phyloP scores from a whole-genome alignment of 192 early-diverging fungal genomes.

The Neocallimastix lanati region DNA sequence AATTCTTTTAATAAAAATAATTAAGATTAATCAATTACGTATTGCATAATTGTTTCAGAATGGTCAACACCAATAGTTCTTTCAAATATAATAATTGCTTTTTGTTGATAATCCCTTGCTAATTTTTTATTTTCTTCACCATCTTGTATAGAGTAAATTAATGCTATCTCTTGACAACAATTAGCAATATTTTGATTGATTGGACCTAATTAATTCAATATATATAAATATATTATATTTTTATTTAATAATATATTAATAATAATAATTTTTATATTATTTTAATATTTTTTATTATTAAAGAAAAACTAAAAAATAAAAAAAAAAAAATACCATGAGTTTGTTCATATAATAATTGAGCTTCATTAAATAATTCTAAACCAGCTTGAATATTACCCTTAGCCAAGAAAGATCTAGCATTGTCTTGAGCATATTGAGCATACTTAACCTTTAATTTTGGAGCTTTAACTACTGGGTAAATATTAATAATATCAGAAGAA shows the following conservation, averaged over 20 bases:
- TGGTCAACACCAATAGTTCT: constrained; percentile 71
- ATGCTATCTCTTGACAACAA: constrained; percentile 61
- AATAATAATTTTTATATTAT: too few species aligned
- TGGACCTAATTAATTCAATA: constrained; percentile 41
- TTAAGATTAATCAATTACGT: constrained; percentile 46
- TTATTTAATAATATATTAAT: too few species aligned
- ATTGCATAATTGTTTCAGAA: constrained; percentile 70
- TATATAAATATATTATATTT: too few species aligned
- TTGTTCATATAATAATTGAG: constrained; percentile 77
- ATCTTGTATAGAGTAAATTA: constrained; percentile 56
- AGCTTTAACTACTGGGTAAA: constrained; percentile 53
- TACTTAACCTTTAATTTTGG: constrained; percentile 18
- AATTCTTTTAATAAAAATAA: too few species aligned
- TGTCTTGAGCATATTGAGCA: constrained; percentile 80
- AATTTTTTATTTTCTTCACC: constrained; percentile 45
- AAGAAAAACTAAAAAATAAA: too few species aligned
- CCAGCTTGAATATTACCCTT: constrained; percentile 63
- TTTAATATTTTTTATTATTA: too few species aligned
- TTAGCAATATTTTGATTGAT: constrained; percentile 78
- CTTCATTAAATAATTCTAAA: constrained; percentile 65
- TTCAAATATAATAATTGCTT: constrained; percentile 71
- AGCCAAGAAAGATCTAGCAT: constrained; percentile 54
- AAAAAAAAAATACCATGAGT: constrained; percentile 21
- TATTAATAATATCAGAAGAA: constrained; percentile 46
- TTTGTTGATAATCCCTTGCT: constrained; percentile 36